Conservation (phyloP, 805 yeast species). For the Candida manassasensis region DNA sequence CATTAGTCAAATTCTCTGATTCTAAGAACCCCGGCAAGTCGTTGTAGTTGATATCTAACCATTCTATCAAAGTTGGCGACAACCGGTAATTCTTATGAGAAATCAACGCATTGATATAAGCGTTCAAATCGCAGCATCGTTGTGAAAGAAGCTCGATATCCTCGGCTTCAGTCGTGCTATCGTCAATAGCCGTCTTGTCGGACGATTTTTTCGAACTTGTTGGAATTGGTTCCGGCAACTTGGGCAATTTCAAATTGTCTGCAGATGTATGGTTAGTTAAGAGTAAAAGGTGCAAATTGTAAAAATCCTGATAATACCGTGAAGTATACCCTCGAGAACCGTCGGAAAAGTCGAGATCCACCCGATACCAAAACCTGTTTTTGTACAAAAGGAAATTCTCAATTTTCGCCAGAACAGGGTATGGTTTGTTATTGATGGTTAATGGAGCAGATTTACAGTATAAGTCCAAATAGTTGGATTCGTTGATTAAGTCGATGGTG, state of each 20-base stretch:
- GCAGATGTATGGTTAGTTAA: conserved; percentile 5
- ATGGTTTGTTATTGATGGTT: conserved; percentile 24
- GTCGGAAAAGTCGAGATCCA: conserved; percentile 21
- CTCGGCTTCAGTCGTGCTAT: conserved; percentile 1
- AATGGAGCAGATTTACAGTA: conserved; percentile 22
- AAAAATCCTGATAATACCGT: conserved; percentile 36
- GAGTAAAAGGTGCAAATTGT: conserved; percentile 25
- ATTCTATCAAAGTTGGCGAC: conserved; percentile 21
- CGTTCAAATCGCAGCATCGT: conserved; percentile 25
- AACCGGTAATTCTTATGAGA: conserved; percentile 21
- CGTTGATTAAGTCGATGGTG: conserved; percentile 11
- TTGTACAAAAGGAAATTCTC: conserved; percentile 25
- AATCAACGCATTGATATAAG: conserved; percentile 22
- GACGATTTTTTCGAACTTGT: conserved; percentile 5
- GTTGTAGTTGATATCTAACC: conserved; percentile 22
- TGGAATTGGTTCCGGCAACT: conserved; percentile 29
- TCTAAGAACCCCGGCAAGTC: conserved; percentile 26
- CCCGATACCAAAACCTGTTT: conserved; percentile 31
- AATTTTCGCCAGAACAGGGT: conserved; percentile 17
- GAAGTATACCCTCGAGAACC: conserved; percentile 20
- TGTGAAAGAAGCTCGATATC: conserved; percentile 14
- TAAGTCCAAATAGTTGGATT: conserved; percentile 23
- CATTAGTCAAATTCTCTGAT: conserved; percentile 11
- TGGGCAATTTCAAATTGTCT: conserved; percentile 18
- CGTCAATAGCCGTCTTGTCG: conserved; percentile 11